Conservation (phyloP, 306 rosid species). For the Rosa rugosa region DNA sequence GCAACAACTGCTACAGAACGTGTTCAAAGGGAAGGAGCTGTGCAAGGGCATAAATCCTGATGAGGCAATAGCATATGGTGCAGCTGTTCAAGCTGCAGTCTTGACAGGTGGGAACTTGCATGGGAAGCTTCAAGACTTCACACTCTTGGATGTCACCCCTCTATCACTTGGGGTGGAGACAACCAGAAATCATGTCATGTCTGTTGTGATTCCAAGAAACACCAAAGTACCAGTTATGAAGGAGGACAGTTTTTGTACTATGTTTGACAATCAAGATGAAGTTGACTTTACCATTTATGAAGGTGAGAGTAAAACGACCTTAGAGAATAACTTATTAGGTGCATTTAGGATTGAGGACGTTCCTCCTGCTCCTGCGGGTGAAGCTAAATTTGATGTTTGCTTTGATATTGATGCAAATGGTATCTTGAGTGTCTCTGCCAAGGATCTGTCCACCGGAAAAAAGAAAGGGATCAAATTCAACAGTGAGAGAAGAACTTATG, state of each 20-base stretch:
- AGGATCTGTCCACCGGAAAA: neutral
- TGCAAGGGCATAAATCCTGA: neutral
- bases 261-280: fast-evolving
- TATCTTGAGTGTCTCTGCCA: neutral
- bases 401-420: conserved; percentile 5
- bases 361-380: fast-evolving
- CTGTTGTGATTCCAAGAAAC: neutral
- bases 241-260: too few relatives aligned
- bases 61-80: neutral
- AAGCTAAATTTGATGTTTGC: neutral
- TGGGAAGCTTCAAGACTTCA: neutral
- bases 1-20: neutral
- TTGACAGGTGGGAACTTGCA: neutral
- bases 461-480: neutral
- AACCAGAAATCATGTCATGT: too few relatives aligned
- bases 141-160: neutral
- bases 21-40: neutral
- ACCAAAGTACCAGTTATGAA: too few relatives aligned
- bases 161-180: neutral
- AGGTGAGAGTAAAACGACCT: neutral
- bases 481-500: neutral
- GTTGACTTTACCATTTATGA: neutral
- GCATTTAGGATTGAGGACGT: neutral
- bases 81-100: neutral
- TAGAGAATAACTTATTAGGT: neutral